Percentiles rank a stretch among this genome's conserved stretches.
Evolutionary conservation across 352 stramenopile genomes (phyloP).

Genomic region (Thalassiosira exigua): DNA sequence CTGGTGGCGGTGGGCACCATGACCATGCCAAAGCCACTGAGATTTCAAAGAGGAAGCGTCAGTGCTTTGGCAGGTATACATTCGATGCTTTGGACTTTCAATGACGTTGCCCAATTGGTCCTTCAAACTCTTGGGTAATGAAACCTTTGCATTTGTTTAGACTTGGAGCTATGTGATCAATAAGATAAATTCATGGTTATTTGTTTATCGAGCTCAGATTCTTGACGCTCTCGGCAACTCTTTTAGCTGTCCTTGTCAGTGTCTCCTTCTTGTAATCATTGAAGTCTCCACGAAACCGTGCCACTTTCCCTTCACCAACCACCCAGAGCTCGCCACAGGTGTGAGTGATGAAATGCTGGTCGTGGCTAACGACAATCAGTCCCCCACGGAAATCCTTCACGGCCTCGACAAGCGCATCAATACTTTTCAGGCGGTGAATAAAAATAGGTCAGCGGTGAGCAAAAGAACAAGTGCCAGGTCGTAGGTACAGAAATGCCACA

Average conservation of each 20-base stretch:
- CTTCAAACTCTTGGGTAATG: too few relatives aligned
- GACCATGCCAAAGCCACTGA: too few relatives aligned
- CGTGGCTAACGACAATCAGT: slow-evolving; percentile 93
- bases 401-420: slow-evolving; percentile 90
- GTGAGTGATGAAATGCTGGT: slow-evolving; percentile 93
- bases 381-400: slow-evolving; percentile 91
- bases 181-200: too few relatives aligned
- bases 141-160: too few relatives aligned
- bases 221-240: slow-evolving; percentile 82
- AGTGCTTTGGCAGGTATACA: too few relatives aligned
- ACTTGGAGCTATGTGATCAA: too few relatives aligned
- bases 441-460: slow-evolving; percentile 88
- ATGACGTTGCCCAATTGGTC: too few relatives aligned
- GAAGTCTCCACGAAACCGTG: slow-evolving; percentile 81
- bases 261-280: slow-evolving; percentile 84
- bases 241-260: slow-evolving; percentile 75
- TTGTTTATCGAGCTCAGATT: slow-evolving; percentile 74
- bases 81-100: too few relatives aligned
- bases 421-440: slow-evolving; percentile 87
- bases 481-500: too few relatives aligned
- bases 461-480: background rate
- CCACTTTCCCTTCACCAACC: slow-evolving; percentile 74
- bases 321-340: slow-evolving; percentile 94
- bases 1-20: too few relatives aligned
- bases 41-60: too few relatives aligned